phyloP scores from a whole-genome alignment of 2,329 filamentous ascomycete species.

The Alternaria sp. region DNA sequence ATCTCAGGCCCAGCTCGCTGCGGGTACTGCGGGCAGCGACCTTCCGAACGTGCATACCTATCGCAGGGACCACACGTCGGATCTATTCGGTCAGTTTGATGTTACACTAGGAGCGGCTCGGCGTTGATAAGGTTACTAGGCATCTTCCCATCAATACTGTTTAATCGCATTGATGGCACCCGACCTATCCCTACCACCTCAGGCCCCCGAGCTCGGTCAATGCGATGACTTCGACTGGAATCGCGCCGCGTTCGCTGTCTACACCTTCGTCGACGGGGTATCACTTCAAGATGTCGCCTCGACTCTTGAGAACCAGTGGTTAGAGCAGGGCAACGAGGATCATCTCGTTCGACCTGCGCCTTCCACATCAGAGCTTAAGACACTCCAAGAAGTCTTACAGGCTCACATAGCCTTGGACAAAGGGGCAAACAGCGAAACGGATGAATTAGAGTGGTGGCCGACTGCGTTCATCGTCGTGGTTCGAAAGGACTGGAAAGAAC shows the following conservation, averaged over 20 bases:
- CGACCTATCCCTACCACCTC: neutral
- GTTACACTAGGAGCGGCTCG: neutral
- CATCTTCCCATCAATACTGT: neutral
- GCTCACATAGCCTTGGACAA: neutral
- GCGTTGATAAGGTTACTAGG: neutral
- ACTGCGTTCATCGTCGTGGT: neutral
- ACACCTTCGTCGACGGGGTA: neutral
- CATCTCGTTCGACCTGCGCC: neutral
- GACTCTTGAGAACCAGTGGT: neutral
- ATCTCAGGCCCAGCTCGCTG: neutral
- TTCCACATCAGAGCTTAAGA: neutral
- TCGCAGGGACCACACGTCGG: neutral
- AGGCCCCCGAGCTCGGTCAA: neutral
- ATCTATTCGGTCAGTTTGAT: neutral
- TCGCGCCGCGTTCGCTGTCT: neutral
- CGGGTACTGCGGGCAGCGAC: neutral
- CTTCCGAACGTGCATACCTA: neutral
- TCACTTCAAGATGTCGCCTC: neutral
- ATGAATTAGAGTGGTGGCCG: neutral
- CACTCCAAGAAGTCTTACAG: neutral
- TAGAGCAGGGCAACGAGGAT: neutral
- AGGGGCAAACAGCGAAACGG: neutral
- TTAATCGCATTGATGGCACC: neutral
- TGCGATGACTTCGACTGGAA: neutral
- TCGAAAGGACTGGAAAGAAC: neutral